Base-by-base conservation (phyloP, 2,329 filamentous ascomycete genomes). In the Arthrobotrys iridis region DNA sequence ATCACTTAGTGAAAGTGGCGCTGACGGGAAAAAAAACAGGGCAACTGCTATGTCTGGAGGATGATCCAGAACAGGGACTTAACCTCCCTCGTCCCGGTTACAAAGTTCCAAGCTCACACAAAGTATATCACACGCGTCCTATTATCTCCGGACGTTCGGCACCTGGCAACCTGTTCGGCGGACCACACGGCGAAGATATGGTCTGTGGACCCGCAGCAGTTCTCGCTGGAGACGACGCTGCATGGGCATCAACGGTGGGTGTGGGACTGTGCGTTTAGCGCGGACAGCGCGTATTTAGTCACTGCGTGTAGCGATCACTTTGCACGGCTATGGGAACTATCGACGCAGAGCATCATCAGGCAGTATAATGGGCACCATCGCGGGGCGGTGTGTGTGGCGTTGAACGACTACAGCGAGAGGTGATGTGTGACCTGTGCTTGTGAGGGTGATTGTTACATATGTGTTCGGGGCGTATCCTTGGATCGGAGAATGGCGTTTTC, bases 111-210 rank as follows among this genome's bases (percentile, higher is more conserved):
- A 77, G 93, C 93, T 1, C 93, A 97, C 83, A 92, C 91, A 79
- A 93, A 94, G 79, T 97, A 95, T 83, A 94, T 97, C 79, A 97
- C 93, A 0, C 91, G 93, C 68, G 91, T 97, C 46, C 88, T 97
- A 1, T 88, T 97, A 41, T 96, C 93, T 0, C 93, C 93, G 0
- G 93, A 97, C 81, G 93, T 97, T 78, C 94, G 94, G 82, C 93
- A 97, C 81, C 88, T 97, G 11, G 93, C 93, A 0, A 97, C 93
- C 20, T 97, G 93, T 85, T 94, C 91, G 65, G 93, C 93, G 65
- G 93, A 97, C 83, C 93, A 97, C 83, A 92, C 94, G 0, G 93
- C 93, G 76, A 94, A 96, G 82, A 97, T 99, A 79, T 99, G 95
- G 95, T 83, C 77, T 80, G 82, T 55, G 78, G 82, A 81, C 80